phyloP scores from a whole-genome alignment of 2,329 filamentous ascomycete species.

The Fusarium sp. region DNA sequence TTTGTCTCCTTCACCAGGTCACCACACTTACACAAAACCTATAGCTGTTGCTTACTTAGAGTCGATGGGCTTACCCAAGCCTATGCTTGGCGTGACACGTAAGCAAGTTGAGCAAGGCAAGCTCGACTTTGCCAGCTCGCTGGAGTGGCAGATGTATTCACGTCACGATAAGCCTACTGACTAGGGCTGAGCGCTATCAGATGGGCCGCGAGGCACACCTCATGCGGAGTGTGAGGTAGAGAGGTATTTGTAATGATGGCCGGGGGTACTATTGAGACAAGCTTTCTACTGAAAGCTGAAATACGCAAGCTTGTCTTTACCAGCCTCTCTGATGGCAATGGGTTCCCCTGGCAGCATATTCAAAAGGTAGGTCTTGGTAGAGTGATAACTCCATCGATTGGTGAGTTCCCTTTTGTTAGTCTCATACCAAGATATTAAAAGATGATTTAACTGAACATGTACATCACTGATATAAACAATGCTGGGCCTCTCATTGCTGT shows the following conservation, averaged over 20 bases:
- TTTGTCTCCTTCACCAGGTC: slow-evolving; percentile 7
- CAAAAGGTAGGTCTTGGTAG: neutral
- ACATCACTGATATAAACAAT: neutral
- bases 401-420: neutral
- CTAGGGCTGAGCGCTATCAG: slow-evolving; percentile 9
- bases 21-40: slow-evolving; percentile 14
- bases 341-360: neutral
- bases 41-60: slow-evolving; percentile 71
- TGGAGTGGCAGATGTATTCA: slow-evolving; percentile 73
- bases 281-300: neutral
- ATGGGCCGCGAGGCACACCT: neutral
- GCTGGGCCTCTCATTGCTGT: no score
- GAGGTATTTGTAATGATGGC: neutral
- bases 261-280: neutral
- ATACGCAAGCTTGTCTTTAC: neutral
- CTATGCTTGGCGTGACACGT: slow-evolving; percentile 68
- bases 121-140: slow-evolving; percentile 67
- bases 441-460: neutral
- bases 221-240: neutral
- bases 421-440: neutral
- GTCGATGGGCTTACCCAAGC: slow-evolving; percentile 74
- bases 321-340: neutral
- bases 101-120: slow-evolving; percentile 72
- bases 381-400: no score
- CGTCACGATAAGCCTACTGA: slow-evolving; percentile 66